These are phyloP conservation scores for Pseudocohnilembus persalinus DNA, from an alignment of 169 alveolate genomes.

Conservation along the genomic window DNA sequence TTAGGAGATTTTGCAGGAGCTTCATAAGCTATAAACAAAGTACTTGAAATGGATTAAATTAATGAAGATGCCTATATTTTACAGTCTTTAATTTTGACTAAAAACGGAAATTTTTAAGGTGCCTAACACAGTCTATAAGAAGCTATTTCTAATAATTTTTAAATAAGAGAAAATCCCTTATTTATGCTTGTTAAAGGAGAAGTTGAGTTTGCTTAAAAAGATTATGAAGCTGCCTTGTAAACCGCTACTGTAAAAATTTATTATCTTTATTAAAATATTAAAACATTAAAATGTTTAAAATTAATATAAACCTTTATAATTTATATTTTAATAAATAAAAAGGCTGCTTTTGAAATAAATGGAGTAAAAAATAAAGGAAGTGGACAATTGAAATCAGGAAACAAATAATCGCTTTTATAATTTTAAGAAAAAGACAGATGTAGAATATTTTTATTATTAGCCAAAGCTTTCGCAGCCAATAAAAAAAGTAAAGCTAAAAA, in stretches of 20 bases:
- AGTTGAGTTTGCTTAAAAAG: slow-evolving; percentile 65
- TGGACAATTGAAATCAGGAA: slow-evolving; percentile 8
- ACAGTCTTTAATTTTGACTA: slow-evolving; percentile 71
- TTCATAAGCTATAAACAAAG: slow-evolving; percentile 58
- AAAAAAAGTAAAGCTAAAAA: slow-evolving; percentile 38
- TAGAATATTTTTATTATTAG: slow-evolving; percentile 67
- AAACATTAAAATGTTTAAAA: too few relatives aligned
- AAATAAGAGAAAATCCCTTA: slow-evolving; percentile 84
- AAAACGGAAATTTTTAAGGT: slow-evolving; percentile 68
- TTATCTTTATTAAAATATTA: too few relatives aligned
- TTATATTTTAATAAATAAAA: slow-evolving; percentile 16
- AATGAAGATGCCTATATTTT: slow-evolving; percentile 83
- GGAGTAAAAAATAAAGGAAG: slow-evolving; percentile 60
- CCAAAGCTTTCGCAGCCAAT: slow-evolving; percentile 65
- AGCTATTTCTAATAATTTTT: slow-evolving; percentile 83
- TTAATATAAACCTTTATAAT: background rate
- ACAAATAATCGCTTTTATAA: slow-evolving; percentile 48
- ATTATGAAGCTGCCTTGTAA: slow-evolving; percentile 59
- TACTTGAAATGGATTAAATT: slow-evolving; percentile 72
- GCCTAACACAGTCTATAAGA: slow-evolving; percentile 84
- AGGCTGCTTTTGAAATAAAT: slow-evolving; percentile 61
- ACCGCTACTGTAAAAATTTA: slow-evolving; percentile 20
- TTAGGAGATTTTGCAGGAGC: slow-evolving; percentile 66
- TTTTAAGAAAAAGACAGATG: slow-evolving; percentile 83
- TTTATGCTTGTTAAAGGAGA: slow-evolving; percentile 83